These are phyloP conservation scores for Pseudogymnoascus sp. DNA, from an alignment of 2,329 filamentous ascomycete genomes.

Conservation along the genomic window DNA sequence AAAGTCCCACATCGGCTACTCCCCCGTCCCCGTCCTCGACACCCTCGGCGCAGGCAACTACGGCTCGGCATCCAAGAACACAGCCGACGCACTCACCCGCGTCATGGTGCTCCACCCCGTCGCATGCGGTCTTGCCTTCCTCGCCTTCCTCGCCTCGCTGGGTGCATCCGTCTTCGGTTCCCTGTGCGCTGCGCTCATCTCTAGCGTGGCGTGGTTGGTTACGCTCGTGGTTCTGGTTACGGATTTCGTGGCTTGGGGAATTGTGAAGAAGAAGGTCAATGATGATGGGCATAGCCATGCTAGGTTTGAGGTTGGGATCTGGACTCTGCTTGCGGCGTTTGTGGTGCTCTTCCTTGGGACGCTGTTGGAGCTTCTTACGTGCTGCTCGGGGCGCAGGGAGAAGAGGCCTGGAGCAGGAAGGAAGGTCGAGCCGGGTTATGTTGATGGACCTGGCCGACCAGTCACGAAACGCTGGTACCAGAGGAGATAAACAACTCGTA, in stretches of 20 bases:
- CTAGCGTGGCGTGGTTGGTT: conserved; percentile 41
- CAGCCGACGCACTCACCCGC: conserved; percentile 43
- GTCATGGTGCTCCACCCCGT: conserved; percentile 57
- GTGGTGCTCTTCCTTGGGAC: conserved; percentile 47
- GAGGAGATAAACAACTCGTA: neutral
- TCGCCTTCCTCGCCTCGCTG: conserved; percentile 49
- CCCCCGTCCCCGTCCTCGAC: conserved; percentile 39
- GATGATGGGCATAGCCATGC: conserved; percentile 35
- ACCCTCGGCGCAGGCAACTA: conserved; percentile 34
- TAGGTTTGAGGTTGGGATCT: conserved; percentile 46
- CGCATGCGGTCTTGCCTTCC: conserved; percentile 48
- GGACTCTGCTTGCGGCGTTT: conserved; percentile 50
- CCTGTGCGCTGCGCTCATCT: conserved; percentile 42
- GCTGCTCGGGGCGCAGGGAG: conserved; percentile 34
- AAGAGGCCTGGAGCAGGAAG: neutral
- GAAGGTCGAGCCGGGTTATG: neutral
- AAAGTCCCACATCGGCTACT: conserved; percentile 45
- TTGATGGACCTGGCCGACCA: neutral
- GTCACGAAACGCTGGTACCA: neutral
- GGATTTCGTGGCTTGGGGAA: conserved; percentile 50
- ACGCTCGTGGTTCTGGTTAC: conserved; percentile 42
- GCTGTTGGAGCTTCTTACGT: conserved; percentile 52
- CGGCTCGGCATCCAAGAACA: conserved; percentile 36
- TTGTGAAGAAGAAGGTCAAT: conserved; percentile 48
- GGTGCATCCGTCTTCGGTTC: conserved; percentile 45